Base-by-base conservation (phyloP, 495 filamentous ascomycete genomes). In the Chaetomium cochliodes region DNA sequence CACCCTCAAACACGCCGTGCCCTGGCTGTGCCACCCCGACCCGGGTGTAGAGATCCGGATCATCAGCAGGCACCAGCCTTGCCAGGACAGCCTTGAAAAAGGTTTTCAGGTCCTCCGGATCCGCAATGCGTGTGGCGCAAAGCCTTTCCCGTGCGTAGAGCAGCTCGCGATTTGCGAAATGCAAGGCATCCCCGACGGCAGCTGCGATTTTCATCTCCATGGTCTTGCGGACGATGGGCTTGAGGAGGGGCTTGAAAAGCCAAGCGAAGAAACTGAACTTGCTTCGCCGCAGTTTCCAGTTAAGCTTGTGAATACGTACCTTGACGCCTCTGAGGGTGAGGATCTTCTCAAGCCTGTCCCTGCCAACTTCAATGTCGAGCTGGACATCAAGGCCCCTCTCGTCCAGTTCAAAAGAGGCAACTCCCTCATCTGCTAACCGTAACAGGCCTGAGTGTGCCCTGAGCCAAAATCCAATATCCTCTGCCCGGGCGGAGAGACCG, bases 131-230 rank as follows among this genome's bases (percentile, higher is more conserved):
- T 12, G 92, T 91, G 1, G 93, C 93, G 16, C 93, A 84, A 16
- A 98, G 80, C 5, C 93, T 81, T 73, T 98, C 93, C 0, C 93
- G 80, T 0, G 92, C 93, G 73, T 88, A 97, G 6, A 97, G 72
- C 51, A 97, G 71, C 73, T 98, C 93, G 23, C 92, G 84, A 73
- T 98, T 96, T 13, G 88, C 83, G 2, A 87, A 84, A 57, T 87
- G 85, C 22, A 94, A 81, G 18, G 82, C 79, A 37, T 88, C 84
- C 0, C 85, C 85, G 60, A 97, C 90, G 11, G 84, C 84, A 30
- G 82, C 77, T 0, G 90, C 91, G 22, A 98, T 81, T 72, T 92
- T 87, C 65, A 83, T 84, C 79, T 97, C 92, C 60, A 98, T 75
- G 0, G 88, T 83, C 39, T 87, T 88, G 37, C 91, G 89, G 16